Evolutionary conservation across 2,329 filamentous ascomycete genomes (phyloP).

Genomic region (Fusarium decemcellulare): DNA sequence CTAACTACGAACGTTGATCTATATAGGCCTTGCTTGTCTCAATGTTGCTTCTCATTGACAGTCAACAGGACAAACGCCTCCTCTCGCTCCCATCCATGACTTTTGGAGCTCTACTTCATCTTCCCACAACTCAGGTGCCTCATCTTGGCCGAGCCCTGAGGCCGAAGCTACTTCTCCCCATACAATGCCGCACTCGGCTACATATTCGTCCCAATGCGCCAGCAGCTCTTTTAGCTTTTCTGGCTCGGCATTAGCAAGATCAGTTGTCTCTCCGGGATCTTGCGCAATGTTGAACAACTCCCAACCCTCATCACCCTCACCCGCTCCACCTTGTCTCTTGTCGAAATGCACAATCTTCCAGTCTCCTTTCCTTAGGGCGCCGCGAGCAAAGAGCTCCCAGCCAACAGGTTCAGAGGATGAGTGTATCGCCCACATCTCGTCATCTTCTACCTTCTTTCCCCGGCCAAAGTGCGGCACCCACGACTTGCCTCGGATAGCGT

Average conservation of each 20-base stretch:
- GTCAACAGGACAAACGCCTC: not conserved
- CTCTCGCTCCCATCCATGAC: not conserved
- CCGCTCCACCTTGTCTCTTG: conserved; percentile 40
- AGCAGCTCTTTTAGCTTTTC: conserved; percentile 47
- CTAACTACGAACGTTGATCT: no score
- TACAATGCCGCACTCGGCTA: conserved; percentile 18
- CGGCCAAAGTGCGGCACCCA: conserved; percentile 17
- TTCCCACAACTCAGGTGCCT: conserved; percentile 5
- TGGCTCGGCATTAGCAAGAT: not conserved
- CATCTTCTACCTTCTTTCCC: not conserved
- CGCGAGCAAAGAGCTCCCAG: conserved; percentile 50
- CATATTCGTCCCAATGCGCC: conserved; percentile 53
- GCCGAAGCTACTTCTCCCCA: conserved; percentile 14
- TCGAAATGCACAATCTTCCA: conserved; percentile 52
- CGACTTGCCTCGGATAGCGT: conserved; percentile 62
- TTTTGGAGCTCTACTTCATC: not conserved
- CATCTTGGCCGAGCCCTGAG: conserved; percentile 7
- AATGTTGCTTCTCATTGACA: not conserved
- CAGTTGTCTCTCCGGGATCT: not conserved
- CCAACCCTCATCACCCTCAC: conserved; percentile 37
- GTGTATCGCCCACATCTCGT: not conserved
- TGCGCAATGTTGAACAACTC: not conserved
- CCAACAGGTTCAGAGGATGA: not conserved
- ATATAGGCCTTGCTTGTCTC: no score
- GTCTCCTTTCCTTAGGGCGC: conserved; percentile 52